Percentiles rank a stretch among this genome's conserved stretches.
Conservation (phyloP, 1,139 yeast genomes). For the Yamadazyma songkhlaensis region DNA sequence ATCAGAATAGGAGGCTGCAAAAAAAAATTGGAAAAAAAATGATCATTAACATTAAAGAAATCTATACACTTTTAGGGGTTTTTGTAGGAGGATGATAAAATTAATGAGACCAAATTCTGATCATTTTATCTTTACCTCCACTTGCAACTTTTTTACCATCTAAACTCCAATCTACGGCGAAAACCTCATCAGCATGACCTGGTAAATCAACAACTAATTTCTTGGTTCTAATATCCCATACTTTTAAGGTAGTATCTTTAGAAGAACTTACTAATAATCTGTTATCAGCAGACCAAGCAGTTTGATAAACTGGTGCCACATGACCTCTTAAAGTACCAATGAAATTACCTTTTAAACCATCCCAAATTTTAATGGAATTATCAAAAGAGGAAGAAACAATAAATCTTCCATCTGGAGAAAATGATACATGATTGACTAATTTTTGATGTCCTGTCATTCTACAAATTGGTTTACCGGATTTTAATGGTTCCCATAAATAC, state of each 20-base stretch:
- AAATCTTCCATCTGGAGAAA: conserved; percentile 92
- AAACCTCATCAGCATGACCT: conserved; percentile 94
- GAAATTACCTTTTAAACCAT: conserved; percentile 88
- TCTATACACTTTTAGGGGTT: not conserved
- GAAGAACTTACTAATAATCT: conserved; percentile 89
- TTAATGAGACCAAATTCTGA: conserved; percentile 86
- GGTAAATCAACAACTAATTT: conserved; percentile 88
- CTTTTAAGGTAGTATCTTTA: conserved; percentile 94
- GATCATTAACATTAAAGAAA: not conserved
- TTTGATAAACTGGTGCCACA: conserved; percentile 96
- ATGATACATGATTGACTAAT: conserved; percentile 90
- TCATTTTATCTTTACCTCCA: conserved; percentile 96
- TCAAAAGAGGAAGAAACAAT: conserved; percentile 94
- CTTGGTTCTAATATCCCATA: conserved; percentile 90
- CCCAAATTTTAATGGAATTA: conserved; percentile 94
- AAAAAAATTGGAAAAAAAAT: not conserved
- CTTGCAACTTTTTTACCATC: conserved; percentile 93
- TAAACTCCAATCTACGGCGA: conserved; percentile 96
- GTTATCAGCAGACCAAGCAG: conserved; percentile 98
- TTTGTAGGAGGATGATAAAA: not conserved
- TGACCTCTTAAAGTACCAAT: conserved; percentile 92
- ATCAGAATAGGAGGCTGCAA: not conserved
- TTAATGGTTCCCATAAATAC: conserved; percentile 94
- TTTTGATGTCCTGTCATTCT: conserved; percentile 98
- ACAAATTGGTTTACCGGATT: conserved; percentile 75